Base-by-base conservation (phyloP, 1,284 basidiomycete genomes). In the Irpex rosettiformis region DNA sequence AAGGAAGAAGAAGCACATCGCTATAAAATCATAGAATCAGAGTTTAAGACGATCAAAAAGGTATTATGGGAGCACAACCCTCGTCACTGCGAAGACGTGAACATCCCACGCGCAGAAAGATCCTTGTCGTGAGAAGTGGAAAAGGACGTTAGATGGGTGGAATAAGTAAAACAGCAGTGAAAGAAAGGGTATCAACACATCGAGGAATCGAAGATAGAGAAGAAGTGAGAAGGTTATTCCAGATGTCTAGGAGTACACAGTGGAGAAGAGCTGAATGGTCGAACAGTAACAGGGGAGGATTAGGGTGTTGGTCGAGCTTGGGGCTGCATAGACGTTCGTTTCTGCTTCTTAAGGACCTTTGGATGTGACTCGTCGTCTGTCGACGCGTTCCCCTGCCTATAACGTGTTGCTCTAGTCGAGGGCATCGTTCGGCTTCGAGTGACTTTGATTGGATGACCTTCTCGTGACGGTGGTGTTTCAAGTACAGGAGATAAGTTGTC, bases 351-450 rank as follows among this genome's bases (percentile, higher is more conserved):
- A 54, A 83, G 65, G 25, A 82, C 68, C 62, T 78, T 75, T 42
- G 75, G 65, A 22, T 69, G 73, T 57, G 72, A 71, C 42, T 78
- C 76, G 30, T 76, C 75, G 29, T 75, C 75, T 22, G 63, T 56
- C 29, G 48, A 49, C 18, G 53, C 29, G 52, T 61, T 54, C 13
- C 48, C 59, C 29, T 53, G 52, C 58, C 43, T 55, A 67, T 58
- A 59, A 55, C 64, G 59, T 65, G 59, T 52, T 1, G 52, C 61
- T 59, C 55, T 29, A 24, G 55, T 22, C 40, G 80, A 78, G 5
- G 86, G 86, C 58, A 89, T 61, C 30, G 86, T 89, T 62, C 81
- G 77, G 67, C 87, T 87, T 33, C 86, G 77, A 48, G 74, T 75
- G 13, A 86, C 77, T 52, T 76, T 75, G 25, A 73, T 70, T n/a